phyloP scores from a whole-genome alignment of 768 basidiomycete genomes.

The Lepiota subincarnata region DNA sequence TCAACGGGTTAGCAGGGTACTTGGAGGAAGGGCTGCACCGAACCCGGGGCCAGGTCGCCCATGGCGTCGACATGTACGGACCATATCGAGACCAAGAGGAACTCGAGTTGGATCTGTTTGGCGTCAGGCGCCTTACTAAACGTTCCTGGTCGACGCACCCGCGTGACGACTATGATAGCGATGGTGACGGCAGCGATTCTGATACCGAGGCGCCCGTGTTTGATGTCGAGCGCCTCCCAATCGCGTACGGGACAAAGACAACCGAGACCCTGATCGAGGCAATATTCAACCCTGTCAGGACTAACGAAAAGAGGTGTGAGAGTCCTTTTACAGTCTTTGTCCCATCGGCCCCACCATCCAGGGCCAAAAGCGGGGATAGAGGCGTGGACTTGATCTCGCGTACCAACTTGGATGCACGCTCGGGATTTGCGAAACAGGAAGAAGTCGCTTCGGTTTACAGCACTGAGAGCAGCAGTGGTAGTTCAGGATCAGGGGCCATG shows the following conservation, averaged over 20 bases:
- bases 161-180: background rate
- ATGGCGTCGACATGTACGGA: conserved; percentile 21
- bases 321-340: conserved; percentile 41
- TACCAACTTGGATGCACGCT: background rate
- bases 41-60: conserved; percentile 34
- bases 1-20: conserved; percentile 61
- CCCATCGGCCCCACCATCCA: conserved; percentile 15
- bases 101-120: conserved; percentile 33
- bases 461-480: conserved; percentile 21
- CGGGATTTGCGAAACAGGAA: background rate
- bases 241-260: conserved; percentile 54
- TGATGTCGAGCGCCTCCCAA: conserved; percentile 42
- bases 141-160: background rate
- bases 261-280: conserved; percentile 77
- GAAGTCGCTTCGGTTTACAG: conserved; percentile 10
- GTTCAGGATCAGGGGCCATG: conserved; percentile 13
- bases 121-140: conserved; percentile 9
- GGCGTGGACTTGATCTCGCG: background rate
- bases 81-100: conserved; percentile 34
- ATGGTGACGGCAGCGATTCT: background rate
- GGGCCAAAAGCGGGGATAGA: background rate
- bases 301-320: conserved; percentile 33
- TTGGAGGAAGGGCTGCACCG: conserved; percentile 48
- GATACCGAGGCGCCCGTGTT: conserved; percentile 20
- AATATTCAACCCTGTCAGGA: conserved; percentile 68